Evolutionary conservation across 805 yeast species (phyloP).

Genomic region (Tetrapisispora pingtungensis): DNA sequence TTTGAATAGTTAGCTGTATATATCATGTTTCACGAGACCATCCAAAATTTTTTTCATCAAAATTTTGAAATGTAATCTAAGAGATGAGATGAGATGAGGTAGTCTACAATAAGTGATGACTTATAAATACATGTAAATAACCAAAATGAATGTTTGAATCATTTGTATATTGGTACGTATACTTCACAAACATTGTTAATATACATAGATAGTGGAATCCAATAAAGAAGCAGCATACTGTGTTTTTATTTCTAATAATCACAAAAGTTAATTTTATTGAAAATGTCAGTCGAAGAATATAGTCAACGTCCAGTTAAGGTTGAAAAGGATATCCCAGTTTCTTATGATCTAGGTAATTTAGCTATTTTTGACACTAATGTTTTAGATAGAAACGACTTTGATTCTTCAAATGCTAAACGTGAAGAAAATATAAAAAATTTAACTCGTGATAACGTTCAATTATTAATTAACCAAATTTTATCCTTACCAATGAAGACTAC

Average conservation of each 20-base stretch:
- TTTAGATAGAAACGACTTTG: conserved; percentile 50
- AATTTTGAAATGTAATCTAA: neutral
- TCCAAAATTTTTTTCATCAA: neutral
- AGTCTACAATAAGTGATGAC: neutral
- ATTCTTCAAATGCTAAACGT: conserved; percentile 41
- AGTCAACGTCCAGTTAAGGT: conserved; percentile 60
- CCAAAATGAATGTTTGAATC: too few relatives aligned
- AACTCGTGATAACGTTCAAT: conserved; percentile 88
- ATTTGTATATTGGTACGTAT: too few relatives aligned
- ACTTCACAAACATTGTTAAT: too few relatives aligned
- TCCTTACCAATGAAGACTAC: conserved; percentile 85
- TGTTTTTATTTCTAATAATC: too few relatives aligned
- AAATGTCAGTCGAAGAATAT: conserved; percentile 12
- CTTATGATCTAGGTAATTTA: conserved; percentile 82
- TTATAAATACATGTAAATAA: neutral
- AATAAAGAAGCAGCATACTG: too few relatives aligned
- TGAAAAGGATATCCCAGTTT: conserved; percentile 81
- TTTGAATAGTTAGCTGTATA: too few relatives aligned
- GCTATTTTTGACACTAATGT: conserved; percentile 88
- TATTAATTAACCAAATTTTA: conserved; percentile 79
- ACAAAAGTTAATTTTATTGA: too few relatives aligned
- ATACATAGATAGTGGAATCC: too few relatives aligned
- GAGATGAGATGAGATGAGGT: conserved; percentile 4
- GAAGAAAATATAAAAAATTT: conserved; percentile 54
- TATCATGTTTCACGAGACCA: neutral